Evolutionary conservation across 83 land plant genomes (phyloP).

Genomic region (Picea mariana): DNA sequence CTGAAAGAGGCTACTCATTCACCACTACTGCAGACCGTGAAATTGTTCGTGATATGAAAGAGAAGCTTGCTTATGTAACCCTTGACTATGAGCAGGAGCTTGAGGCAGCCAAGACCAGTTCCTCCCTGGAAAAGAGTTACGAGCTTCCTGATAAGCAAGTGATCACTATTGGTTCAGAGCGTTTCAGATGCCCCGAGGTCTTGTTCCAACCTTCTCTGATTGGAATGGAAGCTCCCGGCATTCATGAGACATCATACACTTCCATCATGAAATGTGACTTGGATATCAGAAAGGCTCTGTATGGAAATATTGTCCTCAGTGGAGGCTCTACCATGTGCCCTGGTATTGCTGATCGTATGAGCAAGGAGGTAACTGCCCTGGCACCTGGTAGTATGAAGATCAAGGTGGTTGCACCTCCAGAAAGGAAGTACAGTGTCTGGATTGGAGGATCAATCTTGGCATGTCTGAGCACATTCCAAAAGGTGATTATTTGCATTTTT

Average conservation of each 20-base stretch:
- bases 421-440: slow-evolving; percentile 39
- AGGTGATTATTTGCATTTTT: slow-evolving; percentile 1
- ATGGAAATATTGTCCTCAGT: slow-evolving; percentile 3
- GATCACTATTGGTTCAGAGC: slow-evolving; percentile 69
- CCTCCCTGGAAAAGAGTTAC: slow-evolving; percentile 35
- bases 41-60: slow-evolving; percentile 21
- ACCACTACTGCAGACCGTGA: slow-evolving; percentile 23
- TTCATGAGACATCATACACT: slow-evolving; percentile 16
- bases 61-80: no score
- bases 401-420: slow-evolving; percentile 18
- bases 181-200: slow-evolving; percentile 63
- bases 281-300: slow-evolving; percentile 29
- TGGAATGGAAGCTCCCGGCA: slow-evolving; percentile 31
- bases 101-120: slow-evolving; percentile 18
- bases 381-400: background rate
- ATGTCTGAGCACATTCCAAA: slow-evolving; percentile 31
- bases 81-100: no score
- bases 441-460: slow-evolving; percentile 4
- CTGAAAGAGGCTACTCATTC: slow-evolving; percentile 38
- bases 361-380: background rate
- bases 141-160: slow-evolving; percentile 26
- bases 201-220: slow-evolving; percentile 14
- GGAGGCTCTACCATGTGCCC: background rate
- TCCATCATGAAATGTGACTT: background rate
- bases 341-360: background rate